Conservation (phyloP, 2,329 filamentous ascomycete species). For the Trichoderma asperellum region DNA sequence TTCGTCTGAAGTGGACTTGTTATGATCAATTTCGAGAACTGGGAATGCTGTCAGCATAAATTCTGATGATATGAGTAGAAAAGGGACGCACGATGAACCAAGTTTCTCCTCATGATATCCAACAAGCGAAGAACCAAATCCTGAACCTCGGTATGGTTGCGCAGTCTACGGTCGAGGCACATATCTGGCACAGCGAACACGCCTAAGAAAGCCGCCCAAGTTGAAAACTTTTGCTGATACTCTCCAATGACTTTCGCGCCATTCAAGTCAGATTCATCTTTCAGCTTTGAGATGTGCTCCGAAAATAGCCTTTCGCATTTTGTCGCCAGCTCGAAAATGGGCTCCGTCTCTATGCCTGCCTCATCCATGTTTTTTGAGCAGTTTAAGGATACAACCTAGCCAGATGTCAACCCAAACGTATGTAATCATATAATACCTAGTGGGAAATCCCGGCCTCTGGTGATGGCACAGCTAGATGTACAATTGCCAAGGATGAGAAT, state of each 20-base stretch:
- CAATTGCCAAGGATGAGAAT: not conserved
- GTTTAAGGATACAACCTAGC: not conserved
- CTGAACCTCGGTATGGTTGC: slow-evolving; percentile 15
- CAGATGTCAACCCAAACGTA: not conserved
- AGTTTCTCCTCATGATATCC: slow-evolving; percentile 25
- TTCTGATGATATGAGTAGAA: not conserved
- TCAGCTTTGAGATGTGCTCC: not conserved
- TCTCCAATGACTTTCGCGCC: slow-evolving; percentile 20
- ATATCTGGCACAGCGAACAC: slow-evolving; percentile 17
- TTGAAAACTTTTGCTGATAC: slow-evolving; percentile 24
- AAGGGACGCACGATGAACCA: slow-evolving; percentile 3
- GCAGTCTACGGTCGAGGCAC: slow-evolving; percentile 26
- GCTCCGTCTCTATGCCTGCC: not conserved
- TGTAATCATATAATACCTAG: not conserved
- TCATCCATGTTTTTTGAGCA: not conserved
- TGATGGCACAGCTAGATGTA: not conserved
- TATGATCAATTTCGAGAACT: not conserved
- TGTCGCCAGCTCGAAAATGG: slow-evolving; percentile 2
- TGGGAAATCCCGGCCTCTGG: not conserved
- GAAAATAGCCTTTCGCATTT: not conserved
- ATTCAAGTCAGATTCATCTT: not conserved
- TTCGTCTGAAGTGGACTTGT: too few relatives aligned
- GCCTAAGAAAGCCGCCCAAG: slow-evolving; percentile 27
- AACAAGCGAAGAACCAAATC: slow-evolving; percentile 23
- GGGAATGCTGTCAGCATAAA: not conserved